Evolutionary conservation across 257 asterid species (phyloP), one percentile per base, ranked within the genome.

Genomic region (Gentiana straminea): DNA sequence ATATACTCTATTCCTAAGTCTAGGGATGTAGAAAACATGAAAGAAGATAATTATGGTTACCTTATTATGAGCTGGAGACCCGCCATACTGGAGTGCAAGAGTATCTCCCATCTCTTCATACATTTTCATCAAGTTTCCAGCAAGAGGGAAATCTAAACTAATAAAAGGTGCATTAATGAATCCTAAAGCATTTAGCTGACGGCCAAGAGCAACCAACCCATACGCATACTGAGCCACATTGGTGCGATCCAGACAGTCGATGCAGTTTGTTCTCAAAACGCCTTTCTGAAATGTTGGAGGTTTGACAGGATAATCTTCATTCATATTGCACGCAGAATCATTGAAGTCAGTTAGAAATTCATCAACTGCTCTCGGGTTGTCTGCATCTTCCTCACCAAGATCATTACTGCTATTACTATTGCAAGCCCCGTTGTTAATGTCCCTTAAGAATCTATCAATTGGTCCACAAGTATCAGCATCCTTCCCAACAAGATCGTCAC

Each of bases 51-150:
- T 24, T 24, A 13, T 13, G 33, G 35, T 57, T 71, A 92, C 98
- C 98, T 92, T 92, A 59, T 92, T 88, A 69, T 92, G 98, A 33
- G 98, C 98, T 4, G 91, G 93, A 70, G 98, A 92, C 68, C 97
- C 98, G 66, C 98, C 95, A 59, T 88, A 92, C 51, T 92, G 98
- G 7, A 88, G 63, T 60, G 98, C 95, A 61, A 92, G 97, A 33
- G 86, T 85, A 64, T 92, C 98, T 0, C 98, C 97, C 98, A 92
- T 92, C 55, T 82, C 86, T 71, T 92, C 97, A 49, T 88, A 92
- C 35, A 76, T 64, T 73, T 84, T 83, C 98, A 92, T 92, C 51
- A 92, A 47, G 53, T 75, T 81, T 58, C 83, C 88, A 15, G 94
- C 94, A 68, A 92, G 61, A 3, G 75, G 69, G 55, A 93, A 81